Evolutionary conservation across 2,329 filamentous ascomycete genomes (phyloP).

Genomic region (Keithomyces neogunnii): DNA sequence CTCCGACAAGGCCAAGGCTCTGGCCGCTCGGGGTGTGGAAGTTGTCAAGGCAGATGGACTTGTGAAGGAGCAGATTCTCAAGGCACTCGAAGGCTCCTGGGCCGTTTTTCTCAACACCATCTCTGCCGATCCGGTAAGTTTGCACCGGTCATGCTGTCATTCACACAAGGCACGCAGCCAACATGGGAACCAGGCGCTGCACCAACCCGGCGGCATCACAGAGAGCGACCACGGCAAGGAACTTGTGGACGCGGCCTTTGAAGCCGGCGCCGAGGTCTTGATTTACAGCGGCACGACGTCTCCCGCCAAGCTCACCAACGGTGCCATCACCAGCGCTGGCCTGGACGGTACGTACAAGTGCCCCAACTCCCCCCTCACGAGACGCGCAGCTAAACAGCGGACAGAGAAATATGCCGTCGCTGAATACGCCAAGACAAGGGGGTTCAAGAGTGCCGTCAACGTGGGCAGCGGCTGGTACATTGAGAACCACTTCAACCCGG

Average conservation of each 20-base stretch:
- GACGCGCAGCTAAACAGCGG: not conserved
- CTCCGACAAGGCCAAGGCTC: slow-evolving; percentile 18
- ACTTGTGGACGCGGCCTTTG: slow-evolving; percentile 23
- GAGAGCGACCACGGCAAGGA: slow-evolving; percentile 27
- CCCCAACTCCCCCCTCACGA: fast-evolving
- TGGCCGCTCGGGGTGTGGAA: slow-evolving; percentile 18
- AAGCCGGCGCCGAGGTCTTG: slow-evolving; percentile 25
- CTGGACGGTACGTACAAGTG: slow-evolving; percentile 22
- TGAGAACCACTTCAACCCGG: slow-evolving; percentile 29
- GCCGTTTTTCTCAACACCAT: slow-evolving; percentile 25
- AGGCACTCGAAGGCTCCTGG: slow-evolving; percentile 23
- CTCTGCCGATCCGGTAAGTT: slow-evolving; percentile 20
- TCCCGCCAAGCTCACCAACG: slow-evolving; percentile 22
- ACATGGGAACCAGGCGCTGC: slow-evolving; percentile 12
- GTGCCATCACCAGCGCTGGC: slow-evolving; percentile 19
- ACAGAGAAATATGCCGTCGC: slow-evolving; percentile 30
- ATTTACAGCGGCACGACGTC: slow-evolving; percentile 27
- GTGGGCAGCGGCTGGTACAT: slow-evolving; percentile 33
- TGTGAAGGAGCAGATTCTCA: slow-evolving; percentile 13
- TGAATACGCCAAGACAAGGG: slow-evolving; percentile 23
- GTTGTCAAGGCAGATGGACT: slow-evolving; percentile 21
- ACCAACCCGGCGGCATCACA: slow-evolving; percentile 16
- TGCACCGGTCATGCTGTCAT: not conserved
- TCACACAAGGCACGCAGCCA: no score
- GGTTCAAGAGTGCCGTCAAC: slow-evolving; percentile 26